phyloP scores from a whole-genome alignment of 2,329 filamentous ascomycete species.

The Aspergillus brasiliensis region DNA sequence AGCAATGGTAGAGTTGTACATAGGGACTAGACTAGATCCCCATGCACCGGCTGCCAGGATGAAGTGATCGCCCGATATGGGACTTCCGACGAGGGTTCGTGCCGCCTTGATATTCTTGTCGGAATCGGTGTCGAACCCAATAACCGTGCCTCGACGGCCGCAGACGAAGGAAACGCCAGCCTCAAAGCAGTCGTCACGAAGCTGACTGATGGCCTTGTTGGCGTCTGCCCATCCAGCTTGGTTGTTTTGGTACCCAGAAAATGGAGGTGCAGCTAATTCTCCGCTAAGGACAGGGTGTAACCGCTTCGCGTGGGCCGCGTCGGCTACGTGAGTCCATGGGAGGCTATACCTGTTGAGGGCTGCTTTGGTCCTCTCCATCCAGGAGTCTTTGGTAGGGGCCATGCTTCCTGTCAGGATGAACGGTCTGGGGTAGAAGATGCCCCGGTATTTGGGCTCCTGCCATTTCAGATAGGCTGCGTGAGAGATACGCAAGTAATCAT shows the following conservation, averaged over 20 bases:
- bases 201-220: conserved; percentile 18
- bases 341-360: not conserved
- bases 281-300: conserved; percentile 33
- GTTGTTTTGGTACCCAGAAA: conserved; percentile 22
- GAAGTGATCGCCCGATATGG: conserved; percentile 19
- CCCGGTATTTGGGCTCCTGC: conserved; percentile 13
- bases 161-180: conserved; percentile 19
- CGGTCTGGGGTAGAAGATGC: conserved; percentile 15
- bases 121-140: conserved; percentile 20
- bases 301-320: conserved; percentile 7
- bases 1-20: conserved; percentile 22
- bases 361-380: not conserved
- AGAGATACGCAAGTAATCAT: conserved; percentile 29
- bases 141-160: conserved; percentile 17
- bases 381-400: not conserved
- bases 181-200: conserved; percentile 20
- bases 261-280: conserved; percentile 16
- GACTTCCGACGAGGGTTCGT: conserved; percentile 20
- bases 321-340: not conserved
- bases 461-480: conserved; percentile 28
- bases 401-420: conserved; percentile 1
- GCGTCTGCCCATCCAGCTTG: conserved; percentile 30
- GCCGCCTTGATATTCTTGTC: conserved; percentile 10
- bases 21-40: conserved; percentile 21
- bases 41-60: conserved; percentile 30